Conservation (phyloP, 2,329 filamentous ascomycete species). For the Dendrostoma leiphaemia region DNA sequence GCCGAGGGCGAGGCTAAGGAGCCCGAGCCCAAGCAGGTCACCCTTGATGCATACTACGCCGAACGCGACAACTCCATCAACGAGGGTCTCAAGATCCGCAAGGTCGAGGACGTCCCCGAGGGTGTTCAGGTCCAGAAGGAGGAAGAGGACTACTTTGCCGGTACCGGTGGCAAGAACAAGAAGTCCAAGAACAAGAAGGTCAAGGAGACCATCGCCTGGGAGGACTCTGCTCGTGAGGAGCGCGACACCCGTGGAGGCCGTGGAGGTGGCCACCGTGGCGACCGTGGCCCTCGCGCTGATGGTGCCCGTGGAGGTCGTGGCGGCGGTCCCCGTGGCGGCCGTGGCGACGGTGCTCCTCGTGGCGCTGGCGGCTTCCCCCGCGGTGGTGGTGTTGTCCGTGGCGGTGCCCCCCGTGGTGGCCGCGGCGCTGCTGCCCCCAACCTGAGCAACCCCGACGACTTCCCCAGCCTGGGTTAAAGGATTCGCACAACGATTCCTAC, state of each 20-base stretch:
- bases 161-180: constrained; percentile 64
- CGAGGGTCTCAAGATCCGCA: constrained; percentile 68
- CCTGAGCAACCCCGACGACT: constrained; percentile 56
- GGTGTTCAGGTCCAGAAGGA: constrained; percentile 54
- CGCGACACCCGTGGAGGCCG: constrained; percentile 48
- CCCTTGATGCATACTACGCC: constrained; percentile 84
- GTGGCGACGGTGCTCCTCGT: constrained; percentile 38
- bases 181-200: constrained; percentile 90
- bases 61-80: constrained; percentile 67
- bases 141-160: constrained; percentile 75
- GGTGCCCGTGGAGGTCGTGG: constrained; percentile 45
- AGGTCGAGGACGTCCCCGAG: constrained; percentile 88
- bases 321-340: constrained; percentile 48
- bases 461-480: constrained; percentile 54
- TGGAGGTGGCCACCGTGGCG: constrained; percentile 46
- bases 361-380: constrained; percentile 40
- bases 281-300: constrained; percentile 44
- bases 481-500: not conserved
- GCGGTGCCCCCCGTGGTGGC: constrained; percentile 41
- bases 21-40: constrained; percentile 84
- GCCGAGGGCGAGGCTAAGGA: constrained; percentile 47
- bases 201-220: constrained; percentile 61
- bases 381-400: constrained; percentile 41
- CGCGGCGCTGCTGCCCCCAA: constrained; percentile 48
- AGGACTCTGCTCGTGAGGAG: constrained; percentile 48